phyloP scores from a whole-genome alignment of 2,329 filamentous ascomycete species.

The Chrysoporthe puriensis region DNA sequence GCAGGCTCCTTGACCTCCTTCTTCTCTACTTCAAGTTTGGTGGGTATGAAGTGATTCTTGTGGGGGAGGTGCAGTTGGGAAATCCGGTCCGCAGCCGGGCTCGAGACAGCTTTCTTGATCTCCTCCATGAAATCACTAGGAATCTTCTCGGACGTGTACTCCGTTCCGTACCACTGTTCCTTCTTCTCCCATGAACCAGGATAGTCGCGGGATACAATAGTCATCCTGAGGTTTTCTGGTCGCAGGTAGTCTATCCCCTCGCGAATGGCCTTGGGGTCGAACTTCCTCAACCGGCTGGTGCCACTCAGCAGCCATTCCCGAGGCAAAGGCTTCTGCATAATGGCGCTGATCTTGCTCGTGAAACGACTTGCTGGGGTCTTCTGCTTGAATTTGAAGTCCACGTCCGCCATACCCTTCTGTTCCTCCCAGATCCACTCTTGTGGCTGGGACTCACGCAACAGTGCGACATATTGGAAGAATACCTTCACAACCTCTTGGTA shows the following conservation, averaged over 20 bases:
- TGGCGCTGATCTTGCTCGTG: conserved; percentile 79
- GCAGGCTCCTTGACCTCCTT: conserved; percentile 80
- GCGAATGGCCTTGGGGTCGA: conserved; percentile 77
- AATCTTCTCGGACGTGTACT: conserved; percentile 84
- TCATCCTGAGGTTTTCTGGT: conserved; percentile 88
- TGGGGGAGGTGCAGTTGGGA: conserved; percentile 82
- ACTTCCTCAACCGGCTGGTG: conserved; percentile 74
- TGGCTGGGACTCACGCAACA: conserved; percentile 78
- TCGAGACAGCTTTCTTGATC: conserved; percentile 66
- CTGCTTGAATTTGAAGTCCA: conserved; percentile 93
- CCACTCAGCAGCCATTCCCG: conserved; percentile 88
- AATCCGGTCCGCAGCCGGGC: conserved; percentile 62
- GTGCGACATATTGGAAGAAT: conserved; percentile 88
- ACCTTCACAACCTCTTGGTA: conserved; percentile 82
- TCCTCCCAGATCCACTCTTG: conserved; percentile 95
- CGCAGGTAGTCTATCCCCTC: conserved; percentile 73
- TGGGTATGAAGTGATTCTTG: conserved; percentile 94
- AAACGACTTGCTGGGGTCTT: conserved; percentile 90
- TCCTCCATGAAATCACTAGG: conserved; percentile 74
- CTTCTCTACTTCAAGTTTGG: conserved; percentile 90
- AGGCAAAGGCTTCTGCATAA: conserved; percentile 90
- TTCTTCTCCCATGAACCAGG: conserved; percentile 84
- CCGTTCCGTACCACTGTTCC: conserved; percentile 98
- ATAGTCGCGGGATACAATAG: conserved; percentile 79
- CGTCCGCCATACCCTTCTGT: conserved; percentile 85